phyloP scores from a whole-genome alignment of 495 filamentous ascomycete genomes.

The Aspergillus conjunctus region DNA sequence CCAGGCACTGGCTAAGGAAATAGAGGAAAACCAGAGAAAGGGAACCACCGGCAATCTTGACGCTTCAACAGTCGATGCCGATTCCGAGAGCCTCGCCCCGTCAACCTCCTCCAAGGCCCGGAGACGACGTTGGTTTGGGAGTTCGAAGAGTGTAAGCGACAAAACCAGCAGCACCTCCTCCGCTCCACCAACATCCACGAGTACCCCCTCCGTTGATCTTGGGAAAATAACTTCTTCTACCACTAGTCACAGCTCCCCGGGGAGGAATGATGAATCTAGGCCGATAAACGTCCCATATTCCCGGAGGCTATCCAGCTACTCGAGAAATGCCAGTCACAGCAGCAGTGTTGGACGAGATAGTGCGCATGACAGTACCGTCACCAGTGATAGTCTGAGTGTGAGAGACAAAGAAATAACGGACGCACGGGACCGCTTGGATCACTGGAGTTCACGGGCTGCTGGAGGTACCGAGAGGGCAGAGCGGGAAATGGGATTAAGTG shows the following conservation, averaged over 20 bases:
- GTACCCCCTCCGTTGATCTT: slow-evolving; percentile 29
- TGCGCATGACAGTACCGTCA: slow-evolving; percentile 37
- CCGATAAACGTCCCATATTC: slow-evolving; percentile 40
- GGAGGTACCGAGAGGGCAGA: slow-evolving; percentile 48
- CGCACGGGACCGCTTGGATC: slow-evolving; percentile 49
- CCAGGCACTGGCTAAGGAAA: slow-evolving; percentile 35
- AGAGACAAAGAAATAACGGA: slow-evolving; percentile 55
- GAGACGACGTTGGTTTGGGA: slow-evolving; percentile 48
- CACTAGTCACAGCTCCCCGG: slow-evolving; percentile 24
- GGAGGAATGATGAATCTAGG: slow-evolving; percentile 28
- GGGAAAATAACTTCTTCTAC: slow-evolving; percentile 29
- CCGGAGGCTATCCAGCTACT: slow-evolving; percentile 29
- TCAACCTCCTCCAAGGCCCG: slow-evolving; percentile 39
- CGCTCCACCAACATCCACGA: slow-evolving; percentile 26
- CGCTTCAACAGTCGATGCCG: slow-evolving; percentile 29
- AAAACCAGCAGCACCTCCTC: slow-evolving; percentile 31
- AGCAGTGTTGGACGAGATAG: slow-evolving; percentile 38
- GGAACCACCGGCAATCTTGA: slow-evolving; percentile 23
- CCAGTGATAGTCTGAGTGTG: slow-evolving; percentile 44
- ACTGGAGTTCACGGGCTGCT: slow-evolving; percentile 42
- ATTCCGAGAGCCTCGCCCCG: slow-evolving; percentile 35
- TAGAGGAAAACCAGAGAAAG: slow-evolving; percentile 17
- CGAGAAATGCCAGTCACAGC: slow-evolving; percentile 27
- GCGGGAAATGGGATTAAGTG: slow-evolving; percentile 50
- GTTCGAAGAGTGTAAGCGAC: slow-evolving; percentile 41